Evolutionary conservation across 305 asterid genomes (phyloP), one percentile per base, ranked within the genome.

Genomic region (Solanum aculeatissimum): DNA sequence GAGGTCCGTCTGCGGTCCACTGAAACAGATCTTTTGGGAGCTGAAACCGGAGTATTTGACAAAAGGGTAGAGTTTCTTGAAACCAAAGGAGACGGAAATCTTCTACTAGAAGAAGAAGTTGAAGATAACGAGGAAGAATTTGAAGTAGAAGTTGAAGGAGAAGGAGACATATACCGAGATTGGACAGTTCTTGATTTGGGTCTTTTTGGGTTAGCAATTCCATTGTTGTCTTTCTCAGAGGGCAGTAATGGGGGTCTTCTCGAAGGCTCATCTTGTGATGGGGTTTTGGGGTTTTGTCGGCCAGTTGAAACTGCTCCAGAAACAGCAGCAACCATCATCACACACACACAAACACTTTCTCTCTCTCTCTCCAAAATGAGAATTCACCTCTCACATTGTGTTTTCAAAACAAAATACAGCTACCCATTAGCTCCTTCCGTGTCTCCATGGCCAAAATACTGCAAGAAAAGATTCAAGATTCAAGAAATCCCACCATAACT

Each of bases 81-180:
- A 70, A 93, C 87, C 78, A 90, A 65, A 84, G 98, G 97, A 35
- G 98, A 93, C 2, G 96, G 93, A 35, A 80, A 91, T 90, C 98
- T 92, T 91, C 97, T 92, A 78, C 95, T 85, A 82, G 90, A 84
- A 77, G 96, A 84, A 77, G 91, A 89, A 45, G 93, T 89, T 0
- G 98, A 90, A 29, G 95, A 89, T 79, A 87, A 71, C 0, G 97
- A 91, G 3, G 93, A 89, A 29, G 97, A 90, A 87, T 86, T 94
- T 2, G 98, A 93, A 84, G 93, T 92, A 16, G 99, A 94, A 70
- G 92, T 87, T 5, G 98, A 92, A 83, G 94, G 86, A 0, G 98
- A 92, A 89, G 98, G 95, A 84, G 98, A 94, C 97, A 92, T 86
- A 85, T 94, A 94, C 84, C 98, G 90, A 53, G 99, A 97, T 83